These are phyloP conservation scores for Boletus tylopilopsis DNA, from an alignment of 768 basidiomycete genomes.

Conservation along the genomic window DNA sequence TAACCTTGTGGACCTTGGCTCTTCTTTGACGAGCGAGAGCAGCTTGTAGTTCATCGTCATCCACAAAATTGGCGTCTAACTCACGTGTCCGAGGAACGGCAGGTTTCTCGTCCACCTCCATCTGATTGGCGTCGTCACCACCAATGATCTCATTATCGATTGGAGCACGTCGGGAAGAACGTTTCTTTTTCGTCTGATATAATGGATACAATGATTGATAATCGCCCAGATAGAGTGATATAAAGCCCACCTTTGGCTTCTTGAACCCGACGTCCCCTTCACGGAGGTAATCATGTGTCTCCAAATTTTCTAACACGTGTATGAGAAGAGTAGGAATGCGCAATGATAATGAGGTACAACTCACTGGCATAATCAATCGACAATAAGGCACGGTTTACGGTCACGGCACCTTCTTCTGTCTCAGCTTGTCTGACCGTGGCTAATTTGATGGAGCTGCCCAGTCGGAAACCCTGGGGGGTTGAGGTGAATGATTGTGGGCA, in stretches of 20 bases:
- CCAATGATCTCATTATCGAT: constrained; percentile 37
- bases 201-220: background rate
- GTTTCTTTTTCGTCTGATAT: constrained; percentile 90
- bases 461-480: constrained; percentile 69
- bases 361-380: constrained; percentile 88
- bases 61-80: constrained; percentile 87
- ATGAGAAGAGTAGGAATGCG: constrained; percentile 12
- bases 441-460: constrained; percentile 60
- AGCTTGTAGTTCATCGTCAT: constrained; percentile 97
- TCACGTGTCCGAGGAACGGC: constrained; percentile 64
- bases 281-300: constrained; percentile 82
- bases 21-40: constrained; percentile 83
- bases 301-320: constrained; percentile 66
- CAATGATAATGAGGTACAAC: constrained; percentile 30
- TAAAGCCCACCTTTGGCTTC: constrained; percentile 70
- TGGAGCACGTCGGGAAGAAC: constrained; percentile 59
- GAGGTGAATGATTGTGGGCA: background rate
- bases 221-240: background rate
- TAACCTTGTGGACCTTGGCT: constrained; percentile 71
- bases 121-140: constrained; percentile 34
- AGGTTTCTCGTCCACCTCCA: constrained; percentile 82
- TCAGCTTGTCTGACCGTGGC: constrained; percentile 38
- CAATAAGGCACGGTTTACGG: constrained; percentile 76
- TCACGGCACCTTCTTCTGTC: constrained; percentile 45
- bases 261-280: constrained; percentile 95